Conservation (phyloP, 257 asterid genomes). For the Capsicum pubescens region DNA sequence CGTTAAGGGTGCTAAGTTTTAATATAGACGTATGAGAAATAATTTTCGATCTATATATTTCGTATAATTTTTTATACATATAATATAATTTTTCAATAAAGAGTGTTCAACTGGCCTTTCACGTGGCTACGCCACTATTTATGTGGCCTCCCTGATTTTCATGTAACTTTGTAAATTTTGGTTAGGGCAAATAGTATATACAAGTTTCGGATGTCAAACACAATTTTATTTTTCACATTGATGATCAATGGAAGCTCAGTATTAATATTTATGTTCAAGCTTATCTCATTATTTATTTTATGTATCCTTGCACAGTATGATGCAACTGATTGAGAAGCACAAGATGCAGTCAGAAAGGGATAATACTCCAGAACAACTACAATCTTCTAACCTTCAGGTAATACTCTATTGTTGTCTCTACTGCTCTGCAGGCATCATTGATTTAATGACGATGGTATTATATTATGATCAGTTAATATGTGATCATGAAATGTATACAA, state of each 20-base stretch:
- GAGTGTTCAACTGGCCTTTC: no score
- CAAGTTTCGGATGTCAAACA: not conserved
- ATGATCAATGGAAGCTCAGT: not conserved
- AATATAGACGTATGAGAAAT: no score
- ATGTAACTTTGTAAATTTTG: not conserved
- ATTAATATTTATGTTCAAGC: not conserved
- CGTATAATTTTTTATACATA: no score
- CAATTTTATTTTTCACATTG: not conserved
- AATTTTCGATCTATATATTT: no score
- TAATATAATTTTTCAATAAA: no score
- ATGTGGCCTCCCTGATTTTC: not conserved
- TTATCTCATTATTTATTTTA: not conserved
- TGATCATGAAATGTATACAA: not conserved
- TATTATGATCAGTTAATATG: not conserved
- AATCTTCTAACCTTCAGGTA: conserved; percentile 47
- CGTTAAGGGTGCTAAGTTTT: no score
- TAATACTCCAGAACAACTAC: conserved; percentile 31
- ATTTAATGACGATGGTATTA: not conserved
- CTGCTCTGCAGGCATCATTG: not conserved
- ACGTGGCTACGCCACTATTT: no score
- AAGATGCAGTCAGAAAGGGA: conserved; percentile 45
- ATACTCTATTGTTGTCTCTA: not conserved
- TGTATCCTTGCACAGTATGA: conserved; percentile 52
- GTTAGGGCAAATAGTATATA: not conserved
- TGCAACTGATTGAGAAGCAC: conserved; percentile 67